Evolutionary conservation across 1,139 yeast genomes (phyloP).

Genomic region (Yamadazyma spencermartinsiae): DNA sequence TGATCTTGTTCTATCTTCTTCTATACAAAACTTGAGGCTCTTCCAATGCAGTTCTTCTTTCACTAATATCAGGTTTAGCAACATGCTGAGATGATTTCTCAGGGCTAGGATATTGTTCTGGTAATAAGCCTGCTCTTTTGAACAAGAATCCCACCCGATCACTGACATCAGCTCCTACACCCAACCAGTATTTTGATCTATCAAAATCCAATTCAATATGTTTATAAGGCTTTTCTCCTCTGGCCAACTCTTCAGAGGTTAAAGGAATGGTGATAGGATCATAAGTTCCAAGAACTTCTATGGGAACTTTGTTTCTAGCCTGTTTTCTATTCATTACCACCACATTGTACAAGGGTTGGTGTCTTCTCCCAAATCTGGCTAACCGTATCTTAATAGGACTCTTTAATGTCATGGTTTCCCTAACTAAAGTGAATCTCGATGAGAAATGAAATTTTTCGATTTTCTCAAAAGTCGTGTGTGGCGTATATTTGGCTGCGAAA

Average conservation of each 20-base stretch:
- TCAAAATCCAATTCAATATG: slow-evolving; percentile 82
- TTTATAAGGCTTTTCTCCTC: slow-evolving; percentile 65
- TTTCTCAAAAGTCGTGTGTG: background rate
- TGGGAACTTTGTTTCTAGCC: slow-evolving; percentile 82
- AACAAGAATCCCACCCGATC: slow-evolving; percentile 76
- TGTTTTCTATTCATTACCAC: slow-evolving; percentile 77
- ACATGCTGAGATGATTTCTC: slow-evolving; percentile 37
- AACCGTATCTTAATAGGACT: slow-evolving; percentile 59
- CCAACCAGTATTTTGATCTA: slow-evolving; percentile 95
- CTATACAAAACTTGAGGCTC: slow-evolving; percentile 36
- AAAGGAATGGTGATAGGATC: slow-evolving; percentile 79
- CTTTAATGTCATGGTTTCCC: slow-evolving; percentile 16
- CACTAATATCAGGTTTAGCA: slow-evolving; percentile 29
- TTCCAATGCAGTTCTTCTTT: slow-evolving; percentile 29
- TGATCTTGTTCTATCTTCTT: slow-evolving; percentile 25
- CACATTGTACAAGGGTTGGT: slow-evolving; percentile 86
- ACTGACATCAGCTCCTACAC: slow-evolving; percentile 97
- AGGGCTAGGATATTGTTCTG: slow-evolving; percentile 69
- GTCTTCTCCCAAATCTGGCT: slow-evolving; percentile 89
- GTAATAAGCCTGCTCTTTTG: slow-evolving; percentile 76
- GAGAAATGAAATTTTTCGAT: background rate
- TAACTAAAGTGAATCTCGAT: background rate
- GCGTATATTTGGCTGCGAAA: background rate
- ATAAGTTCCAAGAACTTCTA: slow-evolving; percentile 94
- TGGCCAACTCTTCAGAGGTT: slow-evolving; percentile 54